Conservation (phyloP, 441 rosid genomes). For the Aquilaria agallochum region DNA sequence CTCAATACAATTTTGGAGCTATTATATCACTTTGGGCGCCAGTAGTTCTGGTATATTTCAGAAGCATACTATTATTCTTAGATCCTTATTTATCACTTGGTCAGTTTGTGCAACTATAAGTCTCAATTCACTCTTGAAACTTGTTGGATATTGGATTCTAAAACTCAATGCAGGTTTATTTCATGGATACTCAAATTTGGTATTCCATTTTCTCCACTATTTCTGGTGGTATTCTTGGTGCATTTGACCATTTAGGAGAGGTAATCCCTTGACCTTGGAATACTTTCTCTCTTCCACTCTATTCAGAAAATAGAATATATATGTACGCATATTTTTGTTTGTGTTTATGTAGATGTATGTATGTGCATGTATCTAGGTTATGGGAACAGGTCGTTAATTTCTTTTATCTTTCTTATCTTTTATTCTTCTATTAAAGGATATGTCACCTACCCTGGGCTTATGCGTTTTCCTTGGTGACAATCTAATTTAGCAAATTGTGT, state of each 20-base stretch:
- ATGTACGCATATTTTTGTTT: too few relatives aligned
- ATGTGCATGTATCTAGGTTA: too few relatives aligned
- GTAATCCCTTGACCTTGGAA: slow-evolving; percentile 26
- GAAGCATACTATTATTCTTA: background rate
- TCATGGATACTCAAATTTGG: slow-evolving; percentile 97
- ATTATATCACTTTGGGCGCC: slow-evolving; percentile 81
- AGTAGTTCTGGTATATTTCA: slow-evolving; percentile 49
- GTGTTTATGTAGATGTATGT: too few relatives aligned
- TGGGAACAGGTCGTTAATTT: too few relatives aligned
- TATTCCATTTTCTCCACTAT: slow-evolving; percentile 78
- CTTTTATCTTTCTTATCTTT: too few relatives aligned
- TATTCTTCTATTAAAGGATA: too few relatives aligned
- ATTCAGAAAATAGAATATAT: background rate
- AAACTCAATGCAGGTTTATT: slow-evolving; percentile 62
- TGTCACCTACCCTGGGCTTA: too few relatives aligned
- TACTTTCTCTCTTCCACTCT: slow-evolving; percentile 10
- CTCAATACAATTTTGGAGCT: slow-evolving; percentile 65
- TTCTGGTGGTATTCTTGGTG: slow-evolving; percentile 89
- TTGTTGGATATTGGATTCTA: slow-evolving; percentile 9
- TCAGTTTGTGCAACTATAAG: background rate
- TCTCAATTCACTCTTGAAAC: too few relatives aligned
- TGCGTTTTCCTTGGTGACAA: too few relatives aligned
- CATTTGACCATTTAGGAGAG: slow-evolving; percentile 94
- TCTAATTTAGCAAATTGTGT: too few relatives aligned
- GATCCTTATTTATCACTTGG: background rate